Conservation (phyloP, 768 basidiomycete genomes). For the Pleurotus tuber-regium region DNA sequence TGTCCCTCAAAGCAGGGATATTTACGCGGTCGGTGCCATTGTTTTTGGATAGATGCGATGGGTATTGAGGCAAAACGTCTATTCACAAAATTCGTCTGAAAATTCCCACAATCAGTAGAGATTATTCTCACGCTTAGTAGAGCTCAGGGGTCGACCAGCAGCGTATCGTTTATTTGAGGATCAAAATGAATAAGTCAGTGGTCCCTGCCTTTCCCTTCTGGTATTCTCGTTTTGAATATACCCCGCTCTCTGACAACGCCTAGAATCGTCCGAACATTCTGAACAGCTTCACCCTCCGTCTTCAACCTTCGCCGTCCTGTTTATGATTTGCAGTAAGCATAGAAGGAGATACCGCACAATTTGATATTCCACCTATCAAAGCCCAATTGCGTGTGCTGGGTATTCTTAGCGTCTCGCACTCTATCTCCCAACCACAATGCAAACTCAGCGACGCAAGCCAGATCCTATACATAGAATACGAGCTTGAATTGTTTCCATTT, state of each 20-base stretch:
- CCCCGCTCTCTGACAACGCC: slow-evolving; percentile 57
- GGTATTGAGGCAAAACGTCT: too few relatives aligned
- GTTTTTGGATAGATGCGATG: too few relatives aligned
- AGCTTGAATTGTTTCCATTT: slow-evolving; percentile 56
- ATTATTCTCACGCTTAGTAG: too few relatives aligned
- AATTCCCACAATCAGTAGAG: too few relatives aligned
- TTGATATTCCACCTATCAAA: slow-evolving; percentile 57
- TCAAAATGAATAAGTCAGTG: too few relatives aligned
- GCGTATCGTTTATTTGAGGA: too few relatives aligned
- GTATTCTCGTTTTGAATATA: slow-evolving; percentile 66
- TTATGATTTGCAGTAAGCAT: background rate
- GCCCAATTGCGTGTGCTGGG: slow-evolving; percentile 96
- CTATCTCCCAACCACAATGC: slow-evolving; percentile 82
- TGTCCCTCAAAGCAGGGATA: background rate
- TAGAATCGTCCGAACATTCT: slow-evolving; percentile 56
- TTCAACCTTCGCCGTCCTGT: slow-evolving; percentile 30
- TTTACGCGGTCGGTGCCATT: slow-evolving; percentile 6
- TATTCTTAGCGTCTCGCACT: slow-evolving; percentile 83
- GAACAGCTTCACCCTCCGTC: slow-evolving; percentile 14
- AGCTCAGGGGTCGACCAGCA: too few relatives aligned
- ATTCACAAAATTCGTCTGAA: too few relatives aligned
- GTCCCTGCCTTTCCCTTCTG: slow-evolving; percentile 77
- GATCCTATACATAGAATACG: slow-evolving; percentile 81
- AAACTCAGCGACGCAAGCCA: slow-evolving; percentile 78
- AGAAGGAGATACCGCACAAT: slow-evolving; percentile 5